Evolutionary conservation across 352 stramenopile species (phyloP), one percentile per base, ranked within the genome.

Genomic region (Lagenidium sp.): DNA sequence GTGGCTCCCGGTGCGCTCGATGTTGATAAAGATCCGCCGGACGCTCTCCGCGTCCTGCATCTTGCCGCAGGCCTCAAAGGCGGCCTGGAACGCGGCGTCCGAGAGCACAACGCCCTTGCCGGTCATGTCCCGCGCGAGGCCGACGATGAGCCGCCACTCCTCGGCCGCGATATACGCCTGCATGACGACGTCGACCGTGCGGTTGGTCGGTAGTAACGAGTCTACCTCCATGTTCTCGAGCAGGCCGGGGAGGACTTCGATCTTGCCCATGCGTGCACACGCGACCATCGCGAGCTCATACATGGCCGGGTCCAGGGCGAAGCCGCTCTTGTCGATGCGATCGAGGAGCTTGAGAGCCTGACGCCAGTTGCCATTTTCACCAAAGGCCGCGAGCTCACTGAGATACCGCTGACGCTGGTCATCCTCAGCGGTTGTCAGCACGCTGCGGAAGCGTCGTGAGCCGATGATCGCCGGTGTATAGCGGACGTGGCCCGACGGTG

Each of bases 141-240:
- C 53, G 6, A 80, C 68, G 20, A 92, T 71, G 23, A 74, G 57
- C 1, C 63, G 44, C 70, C 72, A 84, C 34, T 85, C 62, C 28
- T 85, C 67, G 43, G 71, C 70, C 19, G 72, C 71, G 52, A 92
- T 46, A 41, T 87, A 85, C 15, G 73, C 68, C 47, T 92, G 80
- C 49, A 89, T 72, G 34, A 89, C 68, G 39, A 86, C 82, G 60
- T 92, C 80, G 35, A 92, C 65, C 6, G 72, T 89, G 30, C 64
- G 61, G 43, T 63, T 58, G 1, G 77, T 90, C 18, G 80, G 68
- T 26, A 60, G 46, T 13, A 92, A 57, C 40, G 66, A 44, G 47
- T 92, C 80, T 16, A 82, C 65, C 12, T 69, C 42, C 80, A 92
- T 92, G 48, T 88, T 87, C 46, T 84, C 66, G 20, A 89, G 51